Evolutionary conservation across 805 yeast species (phyloP), one percentile per base, ranked within the genome.

Genomic region (Wickerhamomyces silvicola): DNA sequence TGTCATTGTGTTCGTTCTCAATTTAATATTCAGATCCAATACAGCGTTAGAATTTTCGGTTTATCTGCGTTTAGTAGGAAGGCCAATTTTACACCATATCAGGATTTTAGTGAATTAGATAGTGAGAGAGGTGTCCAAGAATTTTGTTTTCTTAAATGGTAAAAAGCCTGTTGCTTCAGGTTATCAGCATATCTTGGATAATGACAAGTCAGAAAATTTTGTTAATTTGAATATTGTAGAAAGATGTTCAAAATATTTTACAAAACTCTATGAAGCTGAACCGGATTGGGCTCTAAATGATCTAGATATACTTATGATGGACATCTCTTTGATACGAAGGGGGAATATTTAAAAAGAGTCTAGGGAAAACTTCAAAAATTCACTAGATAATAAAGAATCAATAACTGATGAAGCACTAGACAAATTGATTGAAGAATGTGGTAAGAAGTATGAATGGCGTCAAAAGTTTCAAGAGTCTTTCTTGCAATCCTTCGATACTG

Each of bases 211-310:
- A 1, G 50, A 46, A 26, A 25, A 32, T 15, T 46, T 48, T 24
- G 20, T 38, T 2, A 13, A 35, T 4, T 33, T 37, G 14, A 30
- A 45, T 4, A 13, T 44, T 23, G 30, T 13, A 7, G 24, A 42
- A 7, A 46, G 33, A 26, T 51, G 56, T 27, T 11, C 32, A 9
- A 3, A 23, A 2, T 51, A 48, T 34, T 51, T 51, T 20, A 20
- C 34, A 21, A 36, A 26, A 18, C 34, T 51, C 4, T 37, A 42
- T 21, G 29, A 34, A 21, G 13, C 26, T 5, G 43, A 41, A n/a
- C 52, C 54, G 4, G 31, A 46, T 9, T 51, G 56, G 56, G 28
- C 25, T 1, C 17, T 50, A 6, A 36, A 44, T 8, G 48, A 43
- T 4, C 22, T 51, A 12, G 54, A 47, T 33, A 36, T 25, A 37